phyloP scores from a whole-genome alignment of 495 filamentous ascomycete species.

The Penicillium parvum region DNA sequence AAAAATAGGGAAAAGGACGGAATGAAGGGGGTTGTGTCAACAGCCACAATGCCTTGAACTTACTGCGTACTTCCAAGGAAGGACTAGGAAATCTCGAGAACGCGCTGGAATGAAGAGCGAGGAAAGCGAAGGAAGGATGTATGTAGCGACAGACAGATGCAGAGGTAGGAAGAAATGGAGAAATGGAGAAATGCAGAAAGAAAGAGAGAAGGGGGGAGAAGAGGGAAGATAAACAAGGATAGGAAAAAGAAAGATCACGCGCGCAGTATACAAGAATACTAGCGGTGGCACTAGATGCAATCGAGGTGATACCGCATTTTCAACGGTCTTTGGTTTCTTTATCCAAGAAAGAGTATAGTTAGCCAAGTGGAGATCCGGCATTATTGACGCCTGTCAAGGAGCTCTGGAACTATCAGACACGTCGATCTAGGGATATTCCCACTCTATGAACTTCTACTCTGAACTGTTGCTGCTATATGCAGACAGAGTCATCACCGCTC shows the following conservation, averaged over 20 bases:
- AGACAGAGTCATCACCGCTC: no score
- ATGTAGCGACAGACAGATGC: slow-evolving; percentile 6
- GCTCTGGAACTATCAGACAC: slow-evolving; percentile 1
- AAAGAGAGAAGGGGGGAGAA: slow-evolving; percentile 9
- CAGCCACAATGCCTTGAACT: slow-evolving; percentile 7
- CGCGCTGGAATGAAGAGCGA: not conserved
- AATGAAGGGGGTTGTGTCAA: slow-evolving; percentile 24
- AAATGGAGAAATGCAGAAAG: slow-evolving; percentile 5
- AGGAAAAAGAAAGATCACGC: slow-evolving; percentile 13
- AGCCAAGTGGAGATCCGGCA: no score
- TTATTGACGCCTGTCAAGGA: not conserved
- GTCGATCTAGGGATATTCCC: slow-evolving; percentile 18
- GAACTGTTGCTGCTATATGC: not conserved
- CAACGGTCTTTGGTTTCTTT: not conserved
- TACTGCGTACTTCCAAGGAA: not conserved
- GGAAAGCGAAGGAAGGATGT: slow-evolving; percentile 1
- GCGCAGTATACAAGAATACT: slow-evolving; percentile 5
- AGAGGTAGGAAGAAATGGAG: slow-evolving; percentile 8
- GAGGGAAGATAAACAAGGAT: slow-evolving; percentile 4
- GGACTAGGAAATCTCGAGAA: slow-evolving; percentile 7
- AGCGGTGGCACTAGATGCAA: not conserved
- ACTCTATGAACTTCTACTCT: not conserved
- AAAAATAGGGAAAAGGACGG: slow-evolving; percentile 10
- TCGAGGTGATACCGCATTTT: slow-evolving; percentile 4
- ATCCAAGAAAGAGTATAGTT: not conserved